These are phyloP conservation scores for Penicillium sp. DNA, from an alignment of 2,329 filamentous ascomycete genomes.

Conservation along the genomic window DNA sequence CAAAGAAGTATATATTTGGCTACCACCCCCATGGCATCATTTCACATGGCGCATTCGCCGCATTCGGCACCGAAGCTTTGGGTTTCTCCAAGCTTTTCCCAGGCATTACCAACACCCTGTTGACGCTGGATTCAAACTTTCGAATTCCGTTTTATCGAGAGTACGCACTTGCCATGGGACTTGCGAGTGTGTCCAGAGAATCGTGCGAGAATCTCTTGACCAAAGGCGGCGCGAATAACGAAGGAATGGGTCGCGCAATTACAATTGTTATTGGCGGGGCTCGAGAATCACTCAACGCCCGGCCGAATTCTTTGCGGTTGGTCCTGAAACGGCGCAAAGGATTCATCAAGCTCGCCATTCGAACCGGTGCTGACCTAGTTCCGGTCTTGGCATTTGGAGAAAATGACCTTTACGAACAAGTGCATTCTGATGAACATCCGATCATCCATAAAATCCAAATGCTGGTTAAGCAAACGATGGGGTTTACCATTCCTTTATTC, in stretches of 20 bases:
- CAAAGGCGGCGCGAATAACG: conserved; percentile 67
- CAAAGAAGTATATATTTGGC: conserved; percentile 90
- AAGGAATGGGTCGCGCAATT: conserved; percentile 90
- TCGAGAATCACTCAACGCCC: conserved; percentile 82
- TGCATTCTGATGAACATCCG: conserved; percentile 71
- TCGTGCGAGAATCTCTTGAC: conserved; percentile 84
- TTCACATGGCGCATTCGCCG: conserved; percentile 87
- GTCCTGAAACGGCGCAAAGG: conserved; percentile 81
- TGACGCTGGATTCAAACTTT: conserved; percentile 96
- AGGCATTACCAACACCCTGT: conserved; percentile 85
- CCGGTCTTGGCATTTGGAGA: conserved; percentile 91
- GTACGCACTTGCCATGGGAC: conserved; percentile 82
- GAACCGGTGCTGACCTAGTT: conserved; percentile 87
- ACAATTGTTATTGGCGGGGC: conserved; percentile 94
- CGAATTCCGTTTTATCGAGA: conserved; percentile 89
- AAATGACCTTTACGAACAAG: conserved; percentile 91
- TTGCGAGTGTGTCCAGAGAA: conserved; percentile 84
- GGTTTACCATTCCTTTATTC: conserved; percentile 87
- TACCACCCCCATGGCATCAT: conserved; percentile 98
- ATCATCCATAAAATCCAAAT: conserved; percentile 76
- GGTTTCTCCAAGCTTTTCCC: conserved; percentile 85
- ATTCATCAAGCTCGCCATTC: conserved; percentile 88
- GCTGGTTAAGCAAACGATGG: conserved; percentile 75
- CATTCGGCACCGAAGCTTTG: conserved; percentile 84
- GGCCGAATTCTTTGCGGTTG: conserved; percentile 69